Evolutionary conservation across 2,329 filamentous ascomycete species (phyloP).

Genomic region (Penicillium digitatum): DNA sequence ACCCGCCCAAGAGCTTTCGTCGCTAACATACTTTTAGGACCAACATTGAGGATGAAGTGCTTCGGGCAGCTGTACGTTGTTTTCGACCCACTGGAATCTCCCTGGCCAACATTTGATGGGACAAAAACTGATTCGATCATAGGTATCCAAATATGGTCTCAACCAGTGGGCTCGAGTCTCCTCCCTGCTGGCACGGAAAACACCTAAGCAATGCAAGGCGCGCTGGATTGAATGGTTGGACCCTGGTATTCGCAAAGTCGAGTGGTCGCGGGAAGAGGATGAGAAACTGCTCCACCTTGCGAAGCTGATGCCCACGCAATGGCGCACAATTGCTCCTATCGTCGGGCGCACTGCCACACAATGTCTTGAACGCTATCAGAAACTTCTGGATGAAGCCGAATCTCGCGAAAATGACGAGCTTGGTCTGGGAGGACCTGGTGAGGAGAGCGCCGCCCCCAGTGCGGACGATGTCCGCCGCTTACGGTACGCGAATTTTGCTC

Average conservation of each 20-base stretch:
- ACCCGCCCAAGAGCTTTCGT: background rate
- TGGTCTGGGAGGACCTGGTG: slow-evolving; percentile 75
- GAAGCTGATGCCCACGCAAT: slow-evolving; percentile 98
- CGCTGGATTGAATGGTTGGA: slow-evolving; percentile 98
- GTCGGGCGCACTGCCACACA: slow-evolving; percentile 95
- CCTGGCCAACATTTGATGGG: background rate
- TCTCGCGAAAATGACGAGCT: slow-evolving; percentile 77
- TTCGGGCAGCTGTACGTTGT: slow-evolving; percentile 70
- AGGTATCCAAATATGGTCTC: slow-evolving; percentile 83
- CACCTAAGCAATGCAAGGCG: slow-evolving; percentile 97
- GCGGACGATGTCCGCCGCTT: slow-evolving; percentile 88
- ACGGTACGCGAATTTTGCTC: slow-evolving; percentile 43
- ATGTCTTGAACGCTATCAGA: slow-evolving; percentile 95
- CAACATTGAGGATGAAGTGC: slow-evolving; percentile 84
- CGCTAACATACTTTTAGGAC: slow-evolving; percentile 45
- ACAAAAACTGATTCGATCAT: slow-evolving; percentile 12
- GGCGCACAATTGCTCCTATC: slow-evolving; percentile 95
- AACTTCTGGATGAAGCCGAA: slow-evolving; percentile 92
- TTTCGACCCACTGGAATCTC: background rate
- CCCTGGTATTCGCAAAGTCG: slow-evolving; percentile 94
- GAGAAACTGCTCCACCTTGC: slow-evolving; percentile 94
- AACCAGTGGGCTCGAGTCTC: slow-evolving; percentile 99
- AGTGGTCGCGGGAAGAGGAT: slow-evolving; percentile 98
- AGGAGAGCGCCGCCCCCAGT: slow-evolving; percentile 79
- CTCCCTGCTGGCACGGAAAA: slow-evolving; percentile 93